phyloP scores from a whole-genome alignment of 202 grass and related monocot genomes.

The Elaeis oleifera region DNA sequence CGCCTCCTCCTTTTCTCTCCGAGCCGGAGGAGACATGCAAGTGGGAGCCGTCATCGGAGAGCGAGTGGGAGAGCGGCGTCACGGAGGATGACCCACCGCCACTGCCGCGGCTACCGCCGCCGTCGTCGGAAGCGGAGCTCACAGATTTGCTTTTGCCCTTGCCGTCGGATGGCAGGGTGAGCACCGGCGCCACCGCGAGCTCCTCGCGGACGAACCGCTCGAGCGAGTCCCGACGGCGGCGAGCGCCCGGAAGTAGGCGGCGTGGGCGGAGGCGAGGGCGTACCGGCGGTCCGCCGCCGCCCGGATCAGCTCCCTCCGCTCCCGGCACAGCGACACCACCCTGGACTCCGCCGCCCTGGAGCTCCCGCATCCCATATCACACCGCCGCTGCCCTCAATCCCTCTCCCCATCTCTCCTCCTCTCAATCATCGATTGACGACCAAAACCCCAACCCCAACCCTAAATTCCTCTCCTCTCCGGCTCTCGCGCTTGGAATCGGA shows the following conservation, averaged over 20 bases:
- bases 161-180: slow-evolving; percentile 53
- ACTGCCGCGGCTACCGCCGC: background rate
- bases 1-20: background rate
- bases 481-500: too few species aligned
- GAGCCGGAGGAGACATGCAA: slow-evolving; percentile 23
- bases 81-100: slow-evolving; percentile 49
- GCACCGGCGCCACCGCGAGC: slow-evolving; percentile 38
- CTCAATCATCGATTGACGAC: too few species aligned
- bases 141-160: slow-evolving; percentile 11
- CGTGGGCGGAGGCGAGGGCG: slow-evolving; percentile 57
- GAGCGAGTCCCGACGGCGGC: slow-evolving; percentile 52
- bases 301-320: slow-evolving; percentile 58
- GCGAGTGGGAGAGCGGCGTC: slow-evolving; percentile 59
- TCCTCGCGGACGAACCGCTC: slow-evolving; percentile 52
- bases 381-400: background rate
- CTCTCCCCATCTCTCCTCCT: too few species aligned
- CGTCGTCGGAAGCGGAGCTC: slow-evolving; percentile 8
- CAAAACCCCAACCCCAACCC: too few species aligned
- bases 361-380: background rate
- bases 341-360: slow-evolving; percentile 9
- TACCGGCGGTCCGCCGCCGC: slow-evolving; percentile 39
- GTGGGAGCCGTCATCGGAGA: slow-evolving; percentile 36
- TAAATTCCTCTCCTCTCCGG: too few species aligned
- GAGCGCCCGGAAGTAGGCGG: slow-evolving; percentile 65
- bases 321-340: slow-evolving; percentile 46